Base-by-base conservation (phyloP, 2,329 filamentous ascomycete genomes). In the Verticillium tricorpus region DNA sequence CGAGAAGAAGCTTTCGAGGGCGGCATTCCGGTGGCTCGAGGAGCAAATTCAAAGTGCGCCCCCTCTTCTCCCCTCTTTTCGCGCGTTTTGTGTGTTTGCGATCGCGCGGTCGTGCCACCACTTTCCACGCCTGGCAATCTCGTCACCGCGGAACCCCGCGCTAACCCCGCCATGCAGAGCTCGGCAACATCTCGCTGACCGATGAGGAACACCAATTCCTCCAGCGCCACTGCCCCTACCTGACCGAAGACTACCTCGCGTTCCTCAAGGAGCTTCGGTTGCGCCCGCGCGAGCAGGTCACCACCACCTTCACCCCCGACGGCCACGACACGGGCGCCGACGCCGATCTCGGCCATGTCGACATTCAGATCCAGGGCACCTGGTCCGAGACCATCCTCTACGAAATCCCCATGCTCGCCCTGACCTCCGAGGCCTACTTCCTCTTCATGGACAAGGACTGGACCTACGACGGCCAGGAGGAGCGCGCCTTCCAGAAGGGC, bases 331-430 rank as follows among this genome's bases (percentile, higher is more conserved):
- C 85, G 0, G 86, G 85, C 25, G 80, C 81, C 50, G 87, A 89
- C 57, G 80, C 85, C 2, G 87, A 89, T 62, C 69, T 89, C 54
- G 95, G 95, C 54, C 89, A 93, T 63, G 78, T 97, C 58, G 80
- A 89, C 67, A 87, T 98, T 66, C 80, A 86, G 50, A 89, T 96
- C 65, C 87, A 88, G 68, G 95, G 95, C 11, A 81, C 88, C 60
- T 99, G 95, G 95, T 85, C 92, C 9, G 93, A 97, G 68, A 98
- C 95, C 0, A 99, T 99, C 62, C 85, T 99, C 28, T 99, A 99
- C 78, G 95, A 99, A 78, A 97, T 99, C 62, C 95, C 95, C 0
- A 83, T 99, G 25, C 83, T 99, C 22, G 93, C 96, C 2, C 77
- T 99, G 66, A 92, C 94, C 1, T 97, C 93, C 57, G 94, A 99